These are phyloP conservation scores for Fusarium phyllophilum DNA, from an alignment of 2,329 filamentous ascomycete genomes.

Conservation along the genomic window DNA sequence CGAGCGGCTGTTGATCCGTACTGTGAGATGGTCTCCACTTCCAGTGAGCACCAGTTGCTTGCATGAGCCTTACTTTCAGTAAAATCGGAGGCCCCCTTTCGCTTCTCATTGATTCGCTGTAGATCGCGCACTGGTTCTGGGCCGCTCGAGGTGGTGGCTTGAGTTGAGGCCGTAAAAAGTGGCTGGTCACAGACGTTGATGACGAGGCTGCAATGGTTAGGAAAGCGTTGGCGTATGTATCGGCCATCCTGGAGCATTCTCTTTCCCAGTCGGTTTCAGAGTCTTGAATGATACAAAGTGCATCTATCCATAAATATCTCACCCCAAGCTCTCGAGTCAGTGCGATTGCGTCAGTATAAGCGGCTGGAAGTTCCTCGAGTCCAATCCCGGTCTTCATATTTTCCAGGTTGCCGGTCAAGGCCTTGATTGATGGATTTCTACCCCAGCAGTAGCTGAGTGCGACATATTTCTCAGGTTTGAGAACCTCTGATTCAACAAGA, in stretches of 20 bases:
- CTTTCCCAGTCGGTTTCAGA: constrained; percentile 27
- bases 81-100: background rate
- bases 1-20: constrained; percentile 4
- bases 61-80: constrained; percentile 23
- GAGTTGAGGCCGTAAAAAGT: constrained; percentile 17
- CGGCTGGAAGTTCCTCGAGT: constrained; percentile 11
- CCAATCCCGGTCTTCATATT: constrained; percentile 10
- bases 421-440: background rate
- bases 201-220: constrained; percentile 34
- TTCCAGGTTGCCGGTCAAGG: background rate
- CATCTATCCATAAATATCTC: constrained; percentile 34
- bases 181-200: constrained; percentile 14
- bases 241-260: constrained; percentile 29
- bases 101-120: background rate
- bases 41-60: constrained; percentile 29
- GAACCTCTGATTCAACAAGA: background rate
- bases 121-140: background rate
- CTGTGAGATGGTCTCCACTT: constrained; percentile 13
- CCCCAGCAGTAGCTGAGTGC: constrained; percentile 41
- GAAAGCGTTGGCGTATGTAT: constrained; percentile 25
- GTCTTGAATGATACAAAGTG: constrained; percentile 34
- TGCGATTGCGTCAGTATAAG: constrained; percentile 16
- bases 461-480: constrained; percentile 1
- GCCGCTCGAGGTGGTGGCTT: background rate
- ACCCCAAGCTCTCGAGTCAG: constrained; percentile 11